Base-by-base conservation (phyloP, 2,329 filamentous ascomycete genomes). In the Aspergillus persii region DNA sequence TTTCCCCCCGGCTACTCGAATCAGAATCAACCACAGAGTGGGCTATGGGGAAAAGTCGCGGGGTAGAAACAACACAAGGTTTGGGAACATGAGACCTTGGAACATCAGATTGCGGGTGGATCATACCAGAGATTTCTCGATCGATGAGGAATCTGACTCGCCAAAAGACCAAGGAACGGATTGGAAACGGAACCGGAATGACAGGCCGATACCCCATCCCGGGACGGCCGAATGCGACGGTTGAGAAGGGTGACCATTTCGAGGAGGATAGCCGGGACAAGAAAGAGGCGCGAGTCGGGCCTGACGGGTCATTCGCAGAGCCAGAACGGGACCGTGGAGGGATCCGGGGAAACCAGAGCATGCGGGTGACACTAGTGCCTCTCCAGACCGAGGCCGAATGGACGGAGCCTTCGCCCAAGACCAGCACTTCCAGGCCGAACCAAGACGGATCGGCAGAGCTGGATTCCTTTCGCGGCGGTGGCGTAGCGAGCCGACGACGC, bases 161-260 rank as follows among this genome's bases (percentile, higher is more conserved):
- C 12, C 12, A 15, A 9, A 47, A 31, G n/a, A 47, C 15, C 11
- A 27, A 26, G 41, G 49, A 26, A 54, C 12, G 18, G 50, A 48
- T 31, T 44, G 56, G 33, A 50, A 27, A 54, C 31, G 11, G 46
- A 27, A 44, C 18, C 27, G 27, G 30, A 44, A 53, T 41, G 12
- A 30, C 33, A 39, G 36, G 18, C 18, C 4, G 23, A 50, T 44
- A 55, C 47, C 48, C 49, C 51, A 31, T 18, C 26, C 59, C 52
- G 56, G 54, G 51, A 47, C 31, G 46, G 33, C 54, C 59, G 56
- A 58, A 63, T 64, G 59, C 54, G 33, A 66, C 64, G 51, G 30
- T 59, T 51, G 39, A 56, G 47, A 47, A 54, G 50, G 47, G 52
- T 15, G 9, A 11, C 31, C 51, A 18, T 6, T 36, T 44, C 31